These are phyloP conservation scores for Noccaea bulbosa DNA, from an alignment of 345 rosid genomes.

Conservation along the genomic window DNA sequence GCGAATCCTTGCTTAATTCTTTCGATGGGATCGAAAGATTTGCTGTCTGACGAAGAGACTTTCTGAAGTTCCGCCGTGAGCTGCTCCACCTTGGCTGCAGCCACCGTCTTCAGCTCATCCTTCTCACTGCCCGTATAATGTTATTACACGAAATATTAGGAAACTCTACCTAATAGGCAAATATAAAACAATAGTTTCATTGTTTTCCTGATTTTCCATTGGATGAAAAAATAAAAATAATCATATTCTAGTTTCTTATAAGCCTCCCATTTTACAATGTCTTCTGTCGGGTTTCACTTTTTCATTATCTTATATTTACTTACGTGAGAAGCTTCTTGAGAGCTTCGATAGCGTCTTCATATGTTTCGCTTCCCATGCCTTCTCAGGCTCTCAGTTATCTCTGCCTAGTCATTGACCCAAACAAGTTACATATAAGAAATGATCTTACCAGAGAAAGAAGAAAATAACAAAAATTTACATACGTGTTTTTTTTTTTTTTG, in stretches of 20 bases:
- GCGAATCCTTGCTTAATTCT: slow-evolving; percentile 76
- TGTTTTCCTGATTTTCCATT: slow-evolving; percentile 2
- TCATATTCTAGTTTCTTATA: background rate
- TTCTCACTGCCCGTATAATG: slow-evolving; percentile 61
- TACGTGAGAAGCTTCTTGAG: slow-evolving; percentile 86
- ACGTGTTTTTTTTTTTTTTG: too few species aligned
- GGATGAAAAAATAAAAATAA: background rate
- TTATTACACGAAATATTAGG: background rate
- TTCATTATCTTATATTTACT: slow-evolving; percentile 4
- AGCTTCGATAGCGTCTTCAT: slow-evolving; percentile 75
- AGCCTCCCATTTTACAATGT: slow-evolving; percentile 7
- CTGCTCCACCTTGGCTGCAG: slow-evolving; percentile 76
- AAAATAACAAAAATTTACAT: background rate
- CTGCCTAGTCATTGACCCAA: slow-evolving; percentile 42
- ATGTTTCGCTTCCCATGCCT: slow-evolving; percentile 71
- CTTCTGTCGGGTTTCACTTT: background rate
- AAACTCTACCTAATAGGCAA: background rate
- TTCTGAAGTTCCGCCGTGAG: slow-evolving; percentile 70
- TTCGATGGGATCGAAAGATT: slow-evolving; percentile 54
- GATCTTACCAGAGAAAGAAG: background rate
- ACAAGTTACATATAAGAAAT: background rate
- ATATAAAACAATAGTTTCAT: background rate
- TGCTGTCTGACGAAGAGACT: slow-evolving; percentile 38
- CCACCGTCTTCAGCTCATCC: slow-evolving; percentile 68
- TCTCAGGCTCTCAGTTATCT: slow-evolving; percentile 44